Evolutionary conservation across 148 eudicot species (phyloP), one percentile per base, ranked within the genome.

Genomic region (Silene conica): DNA sequence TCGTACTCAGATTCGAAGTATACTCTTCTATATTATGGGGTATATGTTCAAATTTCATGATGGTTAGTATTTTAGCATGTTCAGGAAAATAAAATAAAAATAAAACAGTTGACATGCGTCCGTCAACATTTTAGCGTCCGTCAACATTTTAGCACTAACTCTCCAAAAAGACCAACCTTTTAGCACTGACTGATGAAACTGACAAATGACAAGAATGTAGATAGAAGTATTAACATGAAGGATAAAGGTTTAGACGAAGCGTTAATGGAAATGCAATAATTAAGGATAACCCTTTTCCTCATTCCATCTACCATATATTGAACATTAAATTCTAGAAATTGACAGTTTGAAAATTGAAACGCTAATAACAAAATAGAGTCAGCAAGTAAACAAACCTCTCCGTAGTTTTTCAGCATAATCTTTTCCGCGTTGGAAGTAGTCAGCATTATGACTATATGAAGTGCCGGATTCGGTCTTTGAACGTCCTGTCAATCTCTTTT

Each of bases 361-460:
- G 12, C 28, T 0, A 50, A 68, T 15, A 22, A 23, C 10, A 9
- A 19, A 20, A 25, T 15, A 55, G 70, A 55, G 69, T 18, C 23
- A 67, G 60, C 11, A 50, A 71, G 48, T 25, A 22, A 61, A 69
- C 82, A 82, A 54, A 93, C 98, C 98, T 93, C 86, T 91, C 82
- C 97, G 82, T 19, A 86, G 97, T 77, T 91, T 93, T 81, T 93
- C 98, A 69, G 97, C 92, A 85, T 94, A 88, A 79, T 91, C 97
- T 83, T 88, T 88, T 75, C 98, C 95, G 26, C 93, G 93, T 70
- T 91, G 98, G 74, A 87, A 88, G 76, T 91, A 94, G 80, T 93
- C 98, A 57, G 97, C 91, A 79, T 91, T 91, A 77, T 86, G 90
- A 83, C 85, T 91, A 80, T 91, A 86, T 50, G 97, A 92, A 69